phyloP scores from a whole-genome alignment of 2,329 filamentous ascomycete species.

The Pseudocercospora macadamiae region DNA sequence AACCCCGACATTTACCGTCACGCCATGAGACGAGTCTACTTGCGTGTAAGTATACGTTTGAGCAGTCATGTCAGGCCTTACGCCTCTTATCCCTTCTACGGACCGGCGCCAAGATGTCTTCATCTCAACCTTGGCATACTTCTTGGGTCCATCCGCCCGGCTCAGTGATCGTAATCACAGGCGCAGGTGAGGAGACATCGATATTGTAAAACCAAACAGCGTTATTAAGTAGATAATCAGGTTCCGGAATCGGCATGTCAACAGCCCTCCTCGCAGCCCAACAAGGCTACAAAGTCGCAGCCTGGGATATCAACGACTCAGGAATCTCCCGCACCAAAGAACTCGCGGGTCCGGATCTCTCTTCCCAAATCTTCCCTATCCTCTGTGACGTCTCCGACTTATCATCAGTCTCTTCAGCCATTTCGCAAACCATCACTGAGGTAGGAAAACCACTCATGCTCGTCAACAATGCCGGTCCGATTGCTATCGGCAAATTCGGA shows the following conservation, averaged over 20 bases:
- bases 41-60: neutral
- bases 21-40: neutral
- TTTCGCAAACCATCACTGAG: neutral
- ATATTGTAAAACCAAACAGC: too few relatives aligned
- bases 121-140: neutral
- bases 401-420: neutral
- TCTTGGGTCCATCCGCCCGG: neutral
- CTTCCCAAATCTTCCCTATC: neutral
- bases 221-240: neutral
- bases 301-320: neutral
- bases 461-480: neutral
- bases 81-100: neutral
- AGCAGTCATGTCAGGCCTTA: neutral
- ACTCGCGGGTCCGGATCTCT: neutral
- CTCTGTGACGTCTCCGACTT: neutral
- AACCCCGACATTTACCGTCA: neutral
- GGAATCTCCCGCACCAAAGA: neutral
- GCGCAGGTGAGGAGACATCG: neutral
- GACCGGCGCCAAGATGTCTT: neutral
- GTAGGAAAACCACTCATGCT: neutral
- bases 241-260: neutral
- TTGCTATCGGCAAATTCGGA: neutral
- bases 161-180: neutral
- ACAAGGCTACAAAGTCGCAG: neutral
- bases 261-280: neutral